These are phyloP conservation scores for Fusarium equiseti DNA, from an alignment of 2,329 filamentous ascomycete genomes.

Conservation along the genomic window DNA sequence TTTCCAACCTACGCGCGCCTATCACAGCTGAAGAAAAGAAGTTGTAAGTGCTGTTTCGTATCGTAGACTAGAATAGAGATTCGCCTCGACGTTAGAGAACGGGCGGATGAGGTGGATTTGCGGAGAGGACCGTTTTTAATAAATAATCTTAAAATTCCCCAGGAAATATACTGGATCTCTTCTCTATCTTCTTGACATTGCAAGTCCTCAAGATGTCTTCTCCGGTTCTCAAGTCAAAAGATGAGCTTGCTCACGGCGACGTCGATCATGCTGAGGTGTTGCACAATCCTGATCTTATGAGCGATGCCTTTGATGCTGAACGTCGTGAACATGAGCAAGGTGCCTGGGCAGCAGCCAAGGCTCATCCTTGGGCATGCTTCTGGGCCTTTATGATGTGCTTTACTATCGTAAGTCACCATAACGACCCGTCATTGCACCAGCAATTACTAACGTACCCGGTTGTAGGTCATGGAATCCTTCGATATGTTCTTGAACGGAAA, in stretches of 20 bases:
- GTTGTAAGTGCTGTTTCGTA: background rate
- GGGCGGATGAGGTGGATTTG: background rate
- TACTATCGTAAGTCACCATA: constrained; percentile 57
- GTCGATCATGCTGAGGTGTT: constrained; percentile 25
- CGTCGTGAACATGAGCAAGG: constrained; percentile 57
- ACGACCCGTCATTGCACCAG: background rate
- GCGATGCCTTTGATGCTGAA: constrained; percentile 50
- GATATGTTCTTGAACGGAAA: constrained; percentile 62
- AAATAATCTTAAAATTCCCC: constrained; percentile 15
- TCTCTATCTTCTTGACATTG: background rate
- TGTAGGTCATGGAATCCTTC: constrained; percentile 64
- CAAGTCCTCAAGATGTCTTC: constrained; percentile 11
- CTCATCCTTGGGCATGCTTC: constrained; percentile 59
- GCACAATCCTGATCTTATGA: constrained; percentile 39
- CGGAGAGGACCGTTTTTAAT: constrained; percentile 10
- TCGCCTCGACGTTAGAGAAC: constrained; percentile 5
- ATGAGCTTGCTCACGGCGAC: constrained; percentile 20
- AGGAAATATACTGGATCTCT: background rate
- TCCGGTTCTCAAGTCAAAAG: constrained; percentile 14
- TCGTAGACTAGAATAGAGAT: background rate
- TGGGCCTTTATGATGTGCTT: constrained; percentile 64
- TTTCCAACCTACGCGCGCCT: constrained; percentile 14
- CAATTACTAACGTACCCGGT: constrained; percentile 8
- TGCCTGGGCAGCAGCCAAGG: constrained; percentile 54
- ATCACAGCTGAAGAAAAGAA: background rate